Percentiles rank a stretch among this genome's conserved stretches.
Evolutionary conservation across 2,329 filamentous ascomycete genomes (phyloP).

Genomic region (Alternaria gaisen): DNA sequence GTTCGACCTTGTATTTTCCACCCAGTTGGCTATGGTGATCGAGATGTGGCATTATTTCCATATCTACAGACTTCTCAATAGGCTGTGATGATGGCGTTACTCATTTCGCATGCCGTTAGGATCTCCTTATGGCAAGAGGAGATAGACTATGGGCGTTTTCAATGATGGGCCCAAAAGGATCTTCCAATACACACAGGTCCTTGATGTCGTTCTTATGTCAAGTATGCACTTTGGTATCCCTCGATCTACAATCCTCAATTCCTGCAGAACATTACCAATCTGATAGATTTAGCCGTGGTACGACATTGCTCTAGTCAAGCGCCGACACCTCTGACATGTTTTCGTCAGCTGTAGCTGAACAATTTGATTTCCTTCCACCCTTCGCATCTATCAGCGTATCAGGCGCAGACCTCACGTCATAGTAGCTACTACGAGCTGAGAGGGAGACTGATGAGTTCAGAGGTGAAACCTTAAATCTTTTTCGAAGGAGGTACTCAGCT

Average conservation of each 20-base stretch:
- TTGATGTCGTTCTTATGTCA: background rate
- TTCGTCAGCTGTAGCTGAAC: background rate
- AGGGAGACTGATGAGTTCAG: background rate
- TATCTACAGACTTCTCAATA: background rate
- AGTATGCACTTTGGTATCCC: background rate
- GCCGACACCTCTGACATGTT: background rate
- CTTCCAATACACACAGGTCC: background rate
- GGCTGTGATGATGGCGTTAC: background rate
- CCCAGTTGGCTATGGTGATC: background rate
- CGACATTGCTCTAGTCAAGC: background rate
- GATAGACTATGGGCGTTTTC: background rate
- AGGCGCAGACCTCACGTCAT: background rate
- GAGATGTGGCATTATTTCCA: background rate
- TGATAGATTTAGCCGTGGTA: background rate
- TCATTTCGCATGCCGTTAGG: background rate
- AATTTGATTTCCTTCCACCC: background rate
- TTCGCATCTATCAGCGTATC: background rate
- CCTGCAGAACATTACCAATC: background rate
- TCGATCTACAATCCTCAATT: background rate
- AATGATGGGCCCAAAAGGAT: background rate
- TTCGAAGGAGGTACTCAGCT: background rate
- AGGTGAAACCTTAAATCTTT: background rate
- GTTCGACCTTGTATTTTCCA: background rate
- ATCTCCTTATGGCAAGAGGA: background rate
- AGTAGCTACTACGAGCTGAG: too few species aligned